phyloP scores from a whole-genome alignment of 805 yeast genomes.

The Hanseniaspora taiwanica region DNA sequence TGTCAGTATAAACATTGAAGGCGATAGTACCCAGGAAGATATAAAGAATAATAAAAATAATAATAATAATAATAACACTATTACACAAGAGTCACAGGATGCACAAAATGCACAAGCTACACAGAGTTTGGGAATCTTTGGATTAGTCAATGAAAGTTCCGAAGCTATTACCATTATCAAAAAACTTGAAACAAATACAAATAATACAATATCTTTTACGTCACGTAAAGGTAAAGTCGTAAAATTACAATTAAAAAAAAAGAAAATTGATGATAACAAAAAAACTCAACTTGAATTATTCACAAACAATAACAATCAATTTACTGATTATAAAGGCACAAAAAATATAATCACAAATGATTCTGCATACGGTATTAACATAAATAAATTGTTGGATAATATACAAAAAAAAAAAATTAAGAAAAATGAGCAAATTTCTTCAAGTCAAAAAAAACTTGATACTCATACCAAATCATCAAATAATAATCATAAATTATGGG shows the following conservation, averaged over 20 bases:
- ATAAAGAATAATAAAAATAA: no score
- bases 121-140: neutral
- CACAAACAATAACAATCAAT: neutral
- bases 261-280: neutral
- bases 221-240: no score
- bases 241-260: no score
- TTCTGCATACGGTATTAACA: slow-evolving; percentile 26
- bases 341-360: neutral
- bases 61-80: no score
- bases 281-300: neutral
- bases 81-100: no score
- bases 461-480: neutral
- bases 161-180: neutral
- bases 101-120: no score
- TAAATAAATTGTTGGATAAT: slow-evolving; percentile 24
- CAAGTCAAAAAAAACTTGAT: neutral
- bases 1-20: no score
- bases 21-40: no score
- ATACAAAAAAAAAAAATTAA: slow-evolving; percentile 17
- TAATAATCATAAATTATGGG: slow-evolving; percentile 25
- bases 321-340: neutral
- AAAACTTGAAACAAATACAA: neutral
- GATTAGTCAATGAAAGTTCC: neutral
- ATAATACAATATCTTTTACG: neutral
- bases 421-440: slow-evolving; percentile 2